Conservation (phyloP, 2,329 filamentous ascomycete species). For the Epichloe baconii region DNA sequence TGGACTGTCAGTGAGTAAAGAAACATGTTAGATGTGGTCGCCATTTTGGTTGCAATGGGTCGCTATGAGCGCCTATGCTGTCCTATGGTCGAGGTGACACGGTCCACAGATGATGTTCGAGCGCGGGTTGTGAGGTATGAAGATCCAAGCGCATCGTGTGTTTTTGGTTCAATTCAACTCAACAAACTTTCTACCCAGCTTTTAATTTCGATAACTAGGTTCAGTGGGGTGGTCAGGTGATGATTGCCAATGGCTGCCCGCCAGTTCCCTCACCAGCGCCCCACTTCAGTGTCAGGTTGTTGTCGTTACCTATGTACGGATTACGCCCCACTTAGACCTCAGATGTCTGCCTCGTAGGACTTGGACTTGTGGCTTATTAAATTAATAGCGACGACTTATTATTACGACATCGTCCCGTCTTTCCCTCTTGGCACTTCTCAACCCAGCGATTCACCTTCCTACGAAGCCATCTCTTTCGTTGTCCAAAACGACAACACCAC, state of each 20-base stretch:
- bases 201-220: not conserved
- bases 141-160: too few species aligned
- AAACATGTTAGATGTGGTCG: conserved; percentile 96
- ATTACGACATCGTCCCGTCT: not conserved
- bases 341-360: too few species aligned
- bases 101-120: too few species aligned
- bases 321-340: too few species aligned
- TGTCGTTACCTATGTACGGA: too few species aligned
- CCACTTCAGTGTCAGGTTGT: too few species aligned
- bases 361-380: not conserved
- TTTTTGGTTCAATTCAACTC: too few species aligned
- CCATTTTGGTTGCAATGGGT: conserved; percentile 42
- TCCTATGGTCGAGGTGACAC: too few species aligned
- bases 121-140: too few species aligned
- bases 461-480: not conserved
- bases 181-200: too few species aligned
- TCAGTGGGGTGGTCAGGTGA: not conserved
- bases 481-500: not conserved
- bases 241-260: not conserved
- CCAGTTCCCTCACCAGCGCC: too few species aligned
- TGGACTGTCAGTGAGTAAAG: conserved; percentile 96
- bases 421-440: not conserved
- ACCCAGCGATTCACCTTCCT: not conserved
- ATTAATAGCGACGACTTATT: not conserved
- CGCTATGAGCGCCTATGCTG: too few species aligned